Evolutionary conservation across 208 protist genomes (phyloP), one percentile per base, ranked within the genome.

Genomic region (Crithidia sp.): DNA sequence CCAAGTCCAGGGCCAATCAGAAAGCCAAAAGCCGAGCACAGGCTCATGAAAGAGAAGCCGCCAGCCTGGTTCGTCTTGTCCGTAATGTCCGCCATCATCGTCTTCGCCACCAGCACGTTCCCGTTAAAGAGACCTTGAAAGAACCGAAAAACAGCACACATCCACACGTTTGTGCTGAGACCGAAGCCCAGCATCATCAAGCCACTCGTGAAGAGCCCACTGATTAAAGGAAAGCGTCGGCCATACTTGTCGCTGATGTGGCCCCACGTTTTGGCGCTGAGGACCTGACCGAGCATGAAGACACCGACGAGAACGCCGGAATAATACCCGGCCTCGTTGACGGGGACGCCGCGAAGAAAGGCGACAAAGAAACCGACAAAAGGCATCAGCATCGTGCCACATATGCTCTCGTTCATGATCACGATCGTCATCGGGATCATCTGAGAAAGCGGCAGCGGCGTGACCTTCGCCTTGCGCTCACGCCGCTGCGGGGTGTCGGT

Each of bases 41-140:
- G 97, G 65, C 94, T 98, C 19, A 99, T 92, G 63, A 99, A 98
- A 40, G 97, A 93, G 78, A 99, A 99, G 60, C 98, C 97, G 52
- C 81, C 73, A 2, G 84, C 77, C 67, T 90, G 74, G 52, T 88
- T 91, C 0, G 88, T 88, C 59, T 73, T 76, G 72, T 94, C 87
- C 7, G 87, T 85, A 67, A 94, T 91, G 69, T 94, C 89, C 0
- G 89, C 86, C 71, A 94, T 85, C 70, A 90, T 89, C 40, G 89
- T 94, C 68, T 94, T 94, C 13, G 86, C 89, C 7, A 94, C 86
- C n/a, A 94, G 70, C 12, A 94, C 70, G 59, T 94, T 94, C 53
- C 89, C 89, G 73, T 94, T 94, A 57, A 85, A 89, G 7, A 88
- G 44, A 1, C 89, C 89, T 12, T 94, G 86, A 5, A 91, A 67